Evolutionary conservation across 2,329 filamentous ascomycete species (phyloP), one percentile per base, ranked within the genome.

Genomic region (Colletotrichum sp.): DNA sequence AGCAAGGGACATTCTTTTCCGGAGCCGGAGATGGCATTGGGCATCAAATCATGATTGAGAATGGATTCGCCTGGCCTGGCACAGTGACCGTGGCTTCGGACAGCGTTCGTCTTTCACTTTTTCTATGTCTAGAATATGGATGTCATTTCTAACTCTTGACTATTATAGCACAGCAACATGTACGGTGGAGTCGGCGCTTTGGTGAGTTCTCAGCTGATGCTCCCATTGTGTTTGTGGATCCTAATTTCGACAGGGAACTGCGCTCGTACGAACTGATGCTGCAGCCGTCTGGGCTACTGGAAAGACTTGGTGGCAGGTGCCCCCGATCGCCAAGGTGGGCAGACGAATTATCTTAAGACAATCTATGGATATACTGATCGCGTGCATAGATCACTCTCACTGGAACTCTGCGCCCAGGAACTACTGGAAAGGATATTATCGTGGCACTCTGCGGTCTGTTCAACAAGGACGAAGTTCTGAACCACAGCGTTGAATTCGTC

Each of bases 401-500:
- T 0, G 96, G 96, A 8, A 85, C 91, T 1, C 87, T 98, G 8
- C 96, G 95, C 0, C 86, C 88, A 2, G 96, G 96, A 13, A 96
- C 98, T 1, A 95, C 94, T 0, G 96, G 96, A 34, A 99, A 99
- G 85, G 97, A 99, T 83, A 94, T 98, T 15, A 99, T 99, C 79
- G 91, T 98, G 30, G 95, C 95, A 1, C 89, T 99, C 1, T 98
- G 95, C 79, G 95, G 94, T 1, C 86, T 98, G 0, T 98, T 99
- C 87, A 94, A 95, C 85, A 92, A 94, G 70, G 94, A 95, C 79
- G 95, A 98, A 61, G 96, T 98, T 0, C 89, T 98, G 16, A 99
- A 99, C 86, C 95, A 98, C 82, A 92, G 92, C 7, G 93, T 99
- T 76, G 96, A 99, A 82, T 98, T 98, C 81, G 92, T 92, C 0